These are phyloP conservation scores for Prunella vulgaris DNA, from an alignment of 257 asterid species.

Conservation along the genomic window DNA sequence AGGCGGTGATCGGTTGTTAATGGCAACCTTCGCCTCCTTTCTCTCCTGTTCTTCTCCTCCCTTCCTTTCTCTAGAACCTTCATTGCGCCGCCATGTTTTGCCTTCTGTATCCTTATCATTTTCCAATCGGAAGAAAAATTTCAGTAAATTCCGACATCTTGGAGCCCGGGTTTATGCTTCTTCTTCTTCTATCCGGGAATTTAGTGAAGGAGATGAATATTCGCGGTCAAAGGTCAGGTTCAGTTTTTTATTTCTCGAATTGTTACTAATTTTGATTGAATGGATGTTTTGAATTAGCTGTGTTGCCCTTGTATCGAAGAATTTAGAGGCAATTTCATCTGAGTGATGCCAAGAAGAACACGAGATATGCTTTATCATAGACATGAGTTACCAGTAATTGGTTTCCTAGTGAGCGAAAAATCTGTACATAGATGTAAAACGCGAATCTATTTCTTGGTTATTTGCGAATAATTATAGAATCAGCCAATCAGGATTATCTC, in stretches of 20 bases:
- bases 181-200: slow-evolving; percentile 38
- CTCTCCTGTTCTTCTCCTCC: slow-evolving; percentile 38
- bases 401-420: background rate
- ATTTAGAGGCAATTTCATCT: background rate
- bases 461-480: background rate
- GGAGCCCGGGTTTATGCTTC: slow-evolving; percentile 37
- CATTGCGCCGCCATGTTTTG: slow-evolving; percentile 15
- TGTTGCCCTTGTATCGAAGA: background rate
- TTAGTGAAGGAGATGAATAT: slow-evolving; percentile 30
- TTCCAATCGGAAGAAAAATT: slow-evolving; percentile 6
- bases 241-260: background rate
- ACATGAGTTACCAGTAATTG: background rate
- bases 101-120: slow-evolving; percentile 22
- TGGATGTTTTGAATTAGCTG: background rate
- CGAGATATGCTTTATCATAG: background rate
- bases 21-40: slow-evolving; percentile 72
- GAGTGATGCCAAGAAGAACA: background rate
- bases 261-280: background rate
- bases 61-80: slow-evolving; percentile 8
- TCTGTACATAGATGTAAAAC: background rate
- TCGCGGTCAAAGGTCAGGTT: slow-evolving; percentile 49
- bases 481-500: background rate
- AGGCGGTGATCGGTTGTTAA: slow-evolving; percentile 46
- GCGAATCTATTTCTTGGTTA: slow-evolving; percentile 6
- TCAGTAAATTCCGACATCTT: slow-evolving; percentile 18